phyloP scores from a whole-genome alignment of 345 rosid species.

The Chamaenerion angustifolium region DNA sequence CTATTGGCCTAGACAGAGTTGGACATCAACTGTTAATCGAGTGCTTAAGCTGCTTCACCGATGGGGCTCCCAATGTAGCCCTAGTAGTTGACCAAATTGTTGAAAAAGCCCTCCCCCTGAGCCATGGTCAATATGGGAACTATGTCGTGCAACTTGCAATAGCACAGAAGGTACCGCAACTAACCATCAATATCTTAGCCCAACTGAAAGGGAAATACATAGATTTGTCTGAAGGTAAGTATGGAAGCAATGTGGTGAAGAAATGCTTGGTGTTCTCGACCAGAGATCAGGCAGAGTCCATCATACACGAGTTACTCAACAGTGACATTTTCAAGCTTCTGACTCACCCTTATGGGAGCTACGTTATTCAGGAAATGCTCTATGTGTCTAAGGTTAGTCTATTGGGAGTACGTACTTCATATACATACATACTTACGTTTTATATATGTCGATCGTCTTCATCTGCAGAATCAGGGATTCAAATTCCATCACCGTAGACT shows the following conservation, averaged over 20 bases:
- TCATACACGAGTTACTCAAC: constrained; percentile 18
- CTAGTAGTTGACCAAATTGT: background rate
- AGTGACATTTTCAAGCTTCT: constrained; percentile 9
- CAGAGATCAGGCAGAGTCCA: constrained; percentile 4
- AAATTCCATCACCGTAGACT: background rate
- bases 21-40: background rate
- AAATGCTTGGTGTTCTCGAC: constrained; percentile 15
- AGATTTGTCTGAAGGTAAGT: constrained; percentile 21
- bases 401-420: no score
- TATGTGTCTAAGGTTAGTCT: constrained; percentile 13
- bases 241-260: constrained; percentile 37
- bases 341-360: constrained; percentile 24
- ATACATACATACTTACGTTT: no score
- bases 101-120: background rate
- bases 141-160: constrained; percentile 33
- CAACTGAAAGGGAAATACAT: constrained; percentile 17
- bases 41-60: background rate
- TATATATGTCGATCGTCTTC: no score
- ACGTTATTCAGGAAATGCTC: constrained; percentile 23
- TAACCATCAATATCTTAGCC: constrained; percentile 3
- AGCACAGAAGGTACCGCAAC: constrained; percentile 2
- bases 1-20: background rate
- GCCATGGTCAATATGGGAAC: constrained; percentile 8
- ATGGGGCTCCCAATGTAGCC: background rate
- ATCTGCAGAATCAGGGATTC: background rate